phyloP scores from a whole-genome alignment of 768 basidiomycete genomes.

The Strobilomyces confusus region DNA sequence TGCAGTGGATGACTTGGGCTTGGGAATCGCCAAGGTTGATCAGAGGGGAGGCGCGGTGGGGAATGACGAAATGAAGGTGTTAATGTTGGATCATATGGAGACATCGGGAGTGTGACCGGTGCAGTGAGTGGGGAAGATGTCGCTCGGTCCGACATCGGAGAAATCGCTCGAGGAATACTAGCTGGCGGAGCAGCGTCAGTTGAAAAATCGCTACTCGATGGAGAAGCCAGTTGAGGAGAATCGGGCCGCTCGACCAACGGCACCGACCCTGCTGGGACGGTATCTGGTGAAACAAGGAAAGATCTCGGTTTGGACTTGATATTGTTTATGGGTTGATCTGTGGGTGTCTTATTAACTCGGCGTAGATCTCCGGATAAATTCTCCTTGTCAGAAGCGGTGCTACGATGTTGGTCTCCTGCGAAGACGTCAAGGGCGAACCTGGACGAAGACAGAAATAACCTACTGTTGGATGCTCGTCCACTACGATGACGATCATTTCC shows the following conservation, averaged over 20 bases:
- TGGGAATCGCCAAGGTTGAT: slow-evolving; percentile 79
- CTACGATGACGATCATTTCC: slow-evolving; percentile 55
- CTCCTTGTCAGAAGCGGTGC: slow-evolving; percentile 30
- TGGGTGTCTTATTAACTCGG: slow-evolving; percentile 25
- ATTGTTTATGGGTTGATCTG: slow-evolving; percentile 14
- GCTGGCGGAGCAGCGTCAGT: neutral
- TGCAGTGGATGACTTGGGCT: slow-evolving; percentile 78
- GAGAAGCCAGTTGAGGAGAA: slow-evolving; percentile 21
- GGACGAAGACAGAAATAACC: slow-evolving; percentile 26
- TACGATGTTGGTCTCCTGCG: slow-evolving; percentile 63
- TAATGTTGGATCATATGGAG: slow-evolving; percentile 70
- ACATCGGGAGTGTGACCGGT: slow-evolving; percentile 45
- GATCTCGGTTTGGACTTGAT: slow-evolving; percentile 19
- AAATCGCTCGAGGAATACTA: neutral
- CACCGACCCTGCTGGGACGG: slow-evolving; percentile 13
- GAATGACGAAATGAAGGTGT: slow-evolving; percentile 80
- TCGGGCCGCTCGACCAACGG: slow-evolving; percentile 27
- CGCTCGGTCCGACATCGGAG: slow-evolving; percentile 5
- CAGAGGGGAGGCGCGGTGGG: slow-evolving; percentile 66
- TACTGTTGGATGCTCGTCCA: slow-evolving; percentile 63
- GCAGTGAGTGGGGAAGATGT: slow-evolving; percentile 25
- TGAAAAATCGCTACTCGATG: neutral
- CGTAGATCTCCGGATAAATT: slow-evolving; percentile 30
- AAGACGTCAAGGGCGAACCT: slow-evolving; percentile 19
- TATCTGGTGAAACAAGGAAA: slow-evolving; percentile 19